Conservation (phyloP, 202 grass and related monocot genomes). For the Cymbopogon flexuosus region DNA sequence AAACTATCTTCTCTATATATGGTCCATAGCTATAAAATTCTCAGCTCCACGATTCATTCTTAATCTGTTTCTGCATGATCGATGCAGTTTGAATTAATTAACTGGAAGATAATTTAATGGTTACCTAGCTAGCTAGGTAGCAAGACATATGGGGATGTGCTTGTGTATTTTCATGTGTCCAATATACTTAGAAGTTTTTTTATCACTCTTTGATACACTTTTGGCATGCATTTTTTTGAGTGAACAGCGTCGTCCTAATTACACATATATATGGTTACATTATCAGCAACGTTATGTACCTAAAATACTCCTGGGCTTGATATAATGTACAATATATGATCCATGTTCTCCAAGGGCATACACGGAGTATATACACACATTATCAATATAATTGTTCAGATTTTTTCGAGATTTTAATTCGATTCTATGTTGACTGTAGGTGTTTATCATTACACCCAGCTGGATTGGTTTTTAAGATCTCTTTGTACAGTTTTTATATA, state of each 20-base stretch:
- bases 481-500: not conserved
- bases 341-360: not conserved
- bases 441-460: not conserved
- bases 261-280: not conserved
- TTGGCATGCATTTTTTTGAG: not conserved
- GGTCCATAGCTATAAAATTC: constrained; percentile 22
- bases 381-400: not conserved
- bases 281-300: not conserved
- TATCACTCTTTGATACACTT: not conserved
- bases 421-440: not conserved
- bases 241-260: not conserved
- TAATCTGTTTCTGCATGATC: constrained; percentile 25
- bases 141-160: not conserved
- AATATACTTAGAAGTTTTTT: not conserved
- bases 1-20: not conserved
- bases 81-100: constrained; percentile 24
- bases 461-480: not conserved
- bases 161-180: not conserved
- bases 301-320: not conserved
- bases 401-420: not conserved
- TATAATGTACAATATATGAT: not conserved
- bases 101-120: constrained; percentile 25
- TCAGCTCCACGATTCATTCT: not conserved
- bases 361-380: not conserved
- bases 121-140: not conserved